These are phyloP conservation scores for Pistacia atlantica DNA, from an alignment of 345 rosid genomes.

Conservation along the genomic window DNA sequence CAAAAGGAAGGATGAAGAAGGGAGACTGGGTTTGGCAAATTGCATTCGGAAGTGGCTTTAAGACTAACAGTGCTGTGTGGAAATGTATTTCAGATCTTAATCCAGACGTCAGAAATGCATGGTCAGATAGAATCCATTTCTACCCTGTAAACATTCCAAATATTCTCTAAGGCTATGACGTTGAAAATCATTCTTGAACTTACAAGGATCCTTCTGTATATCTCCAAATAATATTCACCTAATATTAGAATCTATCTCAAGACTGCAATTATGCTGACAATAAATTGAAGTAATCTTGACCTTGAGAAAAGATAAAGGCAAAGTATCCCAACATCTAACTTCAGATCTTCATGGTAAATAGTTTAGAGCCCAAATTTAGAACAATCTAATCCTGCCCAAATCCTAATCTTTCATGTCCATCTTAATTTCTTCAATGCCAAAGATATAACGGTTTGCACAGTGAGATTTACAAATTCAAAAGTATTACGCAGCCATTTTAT, in stretches of 20 bases:
- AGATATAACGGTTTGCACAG: not conserved
- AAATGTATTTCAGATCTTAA: conserved; percentile 45
- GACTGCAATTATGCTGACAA: not conserved
- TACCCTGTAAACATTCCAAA: conserved; percentile 42
- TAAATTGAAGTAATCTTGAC: not conserved
- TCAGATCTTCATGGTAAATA: not conserved
- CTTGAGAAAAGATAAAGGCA: not conserved
- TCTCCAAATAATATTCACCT: not conserved
- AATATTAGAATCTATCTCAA: not conserved
- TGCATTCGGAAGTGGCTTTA: conserved; percentile 77
- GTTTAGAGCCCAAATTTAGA: not conserved
- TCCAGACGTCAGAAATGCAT: conserved; percentile 46
- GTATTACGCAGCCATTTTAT: not conserved
- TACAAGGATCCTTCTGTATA: conserved; percentile 1
- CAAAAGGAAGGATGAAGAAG: conserved; percentile 54
- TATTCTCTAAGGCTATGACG: conserved; percentile 1
- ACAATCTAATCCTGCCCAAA: not conserved
- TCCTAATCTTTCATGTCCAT: not conserved
- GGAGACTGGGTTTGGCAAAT: conserved; percentile 62
- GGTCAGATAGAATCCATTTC: conserved; percentile 55
- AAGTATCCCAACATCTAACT: conserved; percentile 1
- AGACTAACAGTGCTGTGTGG: conserved; percentile 69
- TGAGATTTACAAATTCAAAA: not conserved
- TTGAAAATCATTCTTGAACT: not conserved
- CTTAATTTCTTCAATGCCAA: not conserved